Base-by-base conservation (phyloP, 768 basidiomycete species). In the Termitomyces sp. region DNA sequence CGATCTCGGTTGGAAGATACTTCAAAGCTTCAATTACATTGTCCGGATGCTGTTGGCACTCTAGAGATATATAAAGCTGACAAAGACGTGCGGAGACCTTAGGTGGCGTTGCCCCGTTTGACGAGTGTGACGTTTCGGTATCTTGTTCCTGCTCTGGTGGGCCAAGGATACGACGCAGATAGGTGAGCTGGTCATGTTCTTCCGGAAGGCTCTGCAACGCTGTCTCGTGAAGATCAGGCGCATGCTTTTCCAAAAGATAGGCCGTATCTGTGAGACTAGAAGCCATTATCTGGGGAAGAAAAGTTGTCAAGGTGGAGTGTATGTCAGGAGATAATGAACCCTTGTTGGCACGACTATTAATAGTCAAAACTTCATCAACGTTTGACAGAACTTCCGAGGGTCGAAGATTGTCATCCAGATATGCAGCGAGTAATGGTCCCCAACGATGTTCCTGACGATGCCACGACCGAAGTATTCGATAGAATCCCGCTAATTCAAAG, bases 401-500 rank as follows among this genome's bases (percentile, higher is more conserved):
- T 9, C 73, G 77, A 46, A 90, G 70, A 46, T 85, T 82, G 70
- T 98, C 95, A 20, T 83, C 78, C 42, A 98, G 69, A 66, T 87
- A 90, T 3, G 91, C 87, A 49, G 78, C 75, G 28, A 96, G 71
- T 36, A 98, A 76, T 16, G 81, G 77, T 3, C 81, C 77, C 94
- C 94, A 98, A 59, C 81, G 78, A 24, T 73, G 78, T 48, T 95
- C 90, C 51, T 86, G 85, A 18, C 82, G 79, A 72, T 92, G 85
- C 79, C 90, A 88, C 9, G 82, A 77, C 42, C 94, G 86, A 26
- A 99, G 76, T 59, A 99, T 95, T 39, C 94, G 84, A 69, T 86
- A 95, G 75, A 99, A 99, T 0, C 92, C 87, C 0, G 96, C 94
- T 10, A 74, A 66, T 64, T 89, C 83, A 67, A 98, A 96, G 3